Conservation (phyloP, 2,329 filamentous ascomycete genomes). For the Hymenotorrendiella dingleyae region DNA sequence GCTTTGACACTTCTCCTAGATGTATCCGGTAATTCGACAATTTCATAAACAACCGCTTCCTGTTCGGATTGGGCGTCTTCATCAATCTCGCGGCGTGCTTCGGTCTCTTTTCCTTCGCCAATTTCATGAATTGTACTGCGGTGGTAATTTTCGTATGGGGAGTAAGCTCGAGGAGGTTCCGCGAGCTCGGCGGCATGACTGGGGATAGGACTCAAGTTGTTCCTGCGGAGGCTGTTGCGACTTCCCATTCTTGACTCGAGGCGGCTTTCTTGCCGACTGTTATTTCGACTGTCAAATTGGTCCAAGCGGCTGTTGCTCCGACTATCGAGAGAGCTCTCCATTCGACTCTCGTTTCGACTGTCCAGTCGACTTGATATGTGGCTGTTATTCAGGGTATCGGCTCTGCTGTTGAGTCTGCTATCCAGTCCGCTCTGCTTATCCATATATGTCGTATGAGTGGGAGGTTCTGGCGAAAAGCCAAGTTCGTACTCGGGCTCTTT, state of each 20-base stretch:
- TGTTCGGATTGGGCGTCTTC: neutral
- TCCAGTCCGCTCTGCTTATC: neutral
- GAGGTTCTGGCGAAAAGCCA: slow-evolving; percentile 7
- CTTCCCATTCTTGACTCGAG: neutral
- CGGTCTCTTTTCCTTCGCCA: neutral
- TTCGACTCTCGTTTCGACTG: slow-evolving; percentile 2
- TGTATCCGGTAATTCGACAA: slow-evolving; percentile 9
- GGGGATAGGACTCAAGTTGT: neutral
- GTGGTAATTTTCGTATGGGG: neutral
- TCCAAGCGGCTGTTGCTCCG: slow-evolving; percentile 5
- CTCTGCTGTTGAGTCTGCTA: neutral
- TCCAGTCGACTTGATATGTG: neutral
- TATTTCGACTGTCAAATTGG: neutral
- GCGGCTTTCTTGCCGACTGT: slow-evolving; percentile 3
- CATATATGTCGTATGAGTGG: slow-evolving; percentile 4
- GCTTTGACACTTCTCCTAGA: slow-evolving; percentile 7
- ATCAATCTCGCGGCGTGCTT: neutral
- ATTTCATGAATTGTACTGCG: slow-evolving; percentile 5
- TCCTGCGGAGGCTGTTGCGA: slow-evolving; percentile 1
- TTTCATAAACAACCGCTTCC: slow-evolving; percentile 5
- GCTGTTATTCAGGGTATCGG: neutral
- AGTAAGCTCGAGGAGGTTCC: neutral
- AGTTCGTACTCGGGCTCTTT: slow-evolving; percentile 4
- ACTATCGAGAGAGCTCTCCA: slow-evolving; percentile 1
- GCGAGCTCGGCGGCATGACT: slow-evolving; percentile 3